Conservation (phyloP, 139 green algal species). For the Zygnema cylindricum region DNA sequence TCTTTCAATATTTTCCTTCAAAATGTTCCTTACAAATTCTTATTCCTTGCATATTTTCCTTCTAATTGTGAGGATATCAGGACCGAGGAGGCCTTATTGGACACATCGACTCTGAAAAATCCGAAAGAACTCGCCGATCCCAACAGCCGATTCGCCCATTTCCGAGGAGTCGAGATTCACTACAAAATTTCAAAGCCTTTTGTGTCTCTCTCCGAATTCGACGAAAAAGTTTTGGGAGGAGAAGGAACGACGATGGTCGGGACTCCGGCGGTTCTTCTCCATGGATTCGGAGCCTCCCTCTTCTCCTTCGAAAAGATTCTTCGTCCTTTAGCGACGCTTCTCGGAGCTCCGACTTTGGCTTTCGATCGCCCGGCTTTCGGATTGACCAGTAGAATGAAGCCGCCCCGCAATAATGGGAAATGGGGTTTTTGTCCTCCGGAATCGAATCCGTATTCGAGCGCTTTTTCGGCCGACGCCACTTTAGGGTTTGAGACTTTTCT, state of each 20-base stretch:
- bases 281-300: constrained; percentile 50
- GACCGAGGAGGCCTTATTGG: constrained; percentile 18
- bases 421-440: background rate
- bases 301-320: constrained; percentile 40
- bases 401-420: background rate
- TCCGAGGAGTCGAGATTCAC: constrained; percentile 33
- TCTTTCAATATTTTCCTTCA: no score
- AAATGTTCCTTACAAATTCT: no score
- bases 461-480: constrained; percentile 46
- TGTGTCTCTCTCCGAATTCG: background rate
- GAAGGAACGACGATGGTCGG: constrained; percentile 9
- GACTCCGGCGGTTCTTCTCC: constrained; percentile 31
- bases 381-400: constrained; percentile 13
- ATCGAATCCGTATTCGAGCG: constrained; percentile 25
- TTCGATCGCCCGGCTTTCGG: constrained; percentile 55
- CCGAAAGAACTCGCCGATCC: constrained; percentile 25
- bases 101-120: background rate
- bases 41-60: no score
- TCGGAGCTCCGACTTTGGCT: constrained; percentile 19
- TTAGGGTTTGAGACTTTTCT: constrained; percentile 32
- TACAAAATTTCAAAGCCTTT: constrained; percentile 5
- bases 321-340: background rate
- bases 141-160: constrained; percentile 32
- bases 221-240: background rate
- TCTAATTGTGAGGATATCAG: no score